Percentiles rank a stretch among this genome's conserved stretches.
These are phyloP conservation scores for Pseudocercospora crystallina DNA, from an alignment of 2,329 filamentous ascomycete species.

Conservation along the genomic window DNA sequence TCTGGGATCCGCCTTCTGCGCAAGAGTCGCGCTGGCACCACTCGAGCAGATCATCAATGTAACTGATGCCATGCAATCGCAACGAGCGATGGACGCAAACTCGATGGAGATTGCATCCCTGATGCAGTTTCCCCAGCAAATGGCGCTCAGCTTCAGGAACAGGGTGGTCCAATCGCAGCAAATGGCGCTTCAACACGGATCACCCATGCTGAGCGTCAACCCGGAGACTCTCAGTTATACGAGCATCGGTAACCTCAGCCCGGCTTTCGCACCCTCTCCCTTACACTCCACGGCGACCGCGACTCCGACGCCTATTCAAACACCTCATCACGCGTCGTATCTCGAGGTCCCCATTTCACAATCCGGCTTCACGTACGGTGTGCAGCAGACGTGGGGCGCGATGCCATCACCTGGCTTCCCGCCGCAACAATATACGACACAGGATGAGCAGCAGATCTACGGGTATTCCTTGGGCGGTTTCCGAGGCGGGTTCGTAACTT, in stretches of 20 bases:
- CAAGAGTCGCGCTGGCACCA: constrained; percentile 68
- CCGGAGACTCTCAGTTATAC: constrained; percentile 30
- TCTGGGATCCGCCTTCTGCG: constrained; percentile 79
- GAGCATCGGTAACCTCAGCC: constrained; percentile 46
- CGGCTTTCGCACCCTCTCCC: constrained; percentile 51
- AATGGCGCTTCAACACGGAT: constrained; percentile 13
- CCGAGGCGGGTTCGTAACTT: constrained; percentile 36
- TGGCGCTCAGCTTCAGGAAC: constrained; percentile 43
- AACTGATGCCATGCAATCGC: constrained; percentile 63
- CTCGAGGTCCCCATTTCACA: constrained; percentile 44
- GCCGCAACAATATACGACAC: constrained; percentile 35
- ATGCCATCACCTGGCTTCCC: constrained; percentile 36
- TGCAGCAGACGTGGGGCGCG: constrained; percentile 33
- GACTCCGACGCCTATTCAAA: constrained; percentile 22
- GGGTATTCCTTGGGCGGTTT: constrained; percentile 29
- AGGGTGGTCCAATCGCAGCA: constrained; percentile 24
- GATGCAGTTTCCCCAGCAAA: constrained; percentile 48
- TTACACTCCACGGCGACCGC: constrained; percentile 38
- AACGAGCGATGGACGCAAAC: constrained; percentile 41
- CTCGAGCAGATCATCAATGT: constrained; percentile 83
- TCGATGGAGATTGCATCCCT: constrained; percentile 45
- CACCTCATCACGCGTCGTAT: constrained; percentile 37
- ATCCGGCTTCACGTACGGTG: constrained; percentile 32
- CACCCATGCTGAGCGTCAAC: constrained; percentile 19
- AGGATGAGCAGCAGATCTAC: constrained; percentile 43